Percentiles rank a stretch among this genome's conserved stretches.
Conservation (phyloP, 2,329 filamentous ascomycete genomes). For the Alternaria angustiovoidea region DNA sequence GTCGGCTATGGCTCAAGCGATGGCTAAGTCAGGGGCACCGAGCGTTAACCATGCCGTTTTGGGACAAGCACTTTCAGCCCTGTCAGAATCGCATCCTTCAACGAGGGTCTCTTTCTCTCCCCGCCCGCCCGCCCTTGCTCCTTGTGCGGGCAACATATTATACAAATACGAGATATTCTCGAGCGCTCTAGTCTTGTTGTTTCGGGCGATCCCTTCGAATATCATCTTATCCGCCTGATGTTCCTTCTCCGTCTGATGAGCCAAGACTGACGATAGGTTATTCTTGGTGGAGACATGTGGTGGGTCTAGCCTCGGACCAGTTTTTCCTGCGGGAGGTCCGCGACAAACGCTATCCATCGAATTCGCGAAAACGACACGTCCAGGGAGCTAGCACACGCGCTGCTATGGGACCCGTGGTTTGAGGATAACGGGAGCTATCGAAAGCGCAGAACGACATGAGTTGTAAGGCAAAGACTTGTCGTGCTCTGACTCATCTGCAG, state of each 20-base stretch:
- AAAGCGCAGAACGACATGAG: not conserved
- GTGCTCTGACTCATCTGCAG: constrained; percentile 1
- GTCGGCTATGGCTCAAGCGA: constrained; percentile 13
- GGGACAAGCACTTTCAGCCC: not conserved
- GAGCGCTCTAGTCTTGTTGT: not conserved
- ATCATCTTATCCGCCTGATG: not conserved
- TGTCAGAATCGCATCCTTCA: constrained; percentile 2
- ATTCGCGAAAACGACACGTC: constrained; percentile 7
- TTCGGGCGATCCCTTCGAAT: not conserved
- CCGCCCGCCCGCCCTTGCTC: not conserved
- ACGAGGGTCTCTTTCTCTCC: not conserved
- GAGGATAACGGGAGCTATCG: not conserved
- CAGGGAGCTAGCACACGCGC: not conserved
- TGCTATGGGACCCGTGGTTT: not conserved
- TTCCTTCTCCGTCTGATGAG: not conserved
- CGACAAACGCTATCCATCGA: constrained; percentile 5
- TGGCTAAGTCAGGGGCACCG: constrained; percentile 18
- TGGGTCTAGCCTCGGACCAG: constrained; percentile 8
- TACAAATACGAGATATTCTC: not conserved
- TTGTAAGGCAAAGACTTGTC: not conserved
- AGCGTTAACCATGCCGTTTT: constrained; percentile 12
- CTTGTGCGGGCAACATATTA: not conserved
- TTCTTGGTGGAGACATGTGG: not conserved
- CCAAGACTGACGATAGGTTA: not conserved
- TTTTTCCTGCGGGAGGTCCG: not conserved